Base-by-base conservation (phyloP, 106 monocot genomes). In the Acorus gramineus region DNA sequence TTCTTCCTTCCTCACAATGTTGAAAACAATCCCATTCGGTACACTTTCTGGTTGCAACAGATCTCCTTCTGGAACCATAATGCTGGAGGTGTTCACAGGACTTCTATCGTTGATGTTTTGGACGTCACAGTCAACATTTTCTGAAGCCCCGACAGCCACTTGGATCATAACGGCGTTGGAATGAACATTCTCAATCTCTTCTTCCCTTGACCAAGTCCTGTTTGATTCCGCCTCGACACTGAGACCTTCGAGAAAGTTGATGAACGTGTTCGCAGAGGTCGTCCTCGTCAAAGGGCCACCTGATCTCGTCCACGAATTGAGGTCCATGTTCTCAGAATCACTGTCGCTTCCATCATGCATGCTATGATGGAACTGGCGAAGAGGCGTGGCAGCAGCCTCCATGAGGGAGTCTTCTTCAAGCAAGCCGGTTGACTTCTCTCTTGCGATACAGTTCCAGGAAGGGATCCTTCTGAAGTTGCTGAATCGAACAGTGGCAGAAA, bases 221-320 rank as follows among this genome's bases (percentile, higher is more conserved):
- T 53, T 79, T 3, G 56, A 62, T n/a, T 80, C 79, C 2, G 71
- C 9, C 3, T 79, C 77, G 28, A 80, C 42, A 55, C 77, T 75
- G 12, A 91, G 77, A 68, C 63, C 85, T 71, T 91, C 81, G 59
- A 91, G 79, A 68, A 79, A 85, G 55, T 53, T 88, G 7, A 98
- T 79, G 54, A 91, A 98, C 50, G 66, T 85, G n/a, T 83, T 66
- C 0, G 96, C 91, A 3, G 91, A 98, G 3, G 66, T 56, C 2
- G 83, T 98, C 68, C 96, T 84, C 96, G 91, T 85, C 3, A 98
- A 66, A 56, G 96, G 96, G 0, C 87, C 95, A 12, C 95, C 90
- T 45, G 68, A 73, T 52, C 84, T 81, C 4, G 94, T 95, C 95
- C 95, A 95, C 14, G 84, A 82, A 63, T 90, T 73, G 6, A 90